Base-by-base conservation (phyloP, 2,329 filamentous ascomycete species). In the Exophiala phaeomuriformis region DNA sequence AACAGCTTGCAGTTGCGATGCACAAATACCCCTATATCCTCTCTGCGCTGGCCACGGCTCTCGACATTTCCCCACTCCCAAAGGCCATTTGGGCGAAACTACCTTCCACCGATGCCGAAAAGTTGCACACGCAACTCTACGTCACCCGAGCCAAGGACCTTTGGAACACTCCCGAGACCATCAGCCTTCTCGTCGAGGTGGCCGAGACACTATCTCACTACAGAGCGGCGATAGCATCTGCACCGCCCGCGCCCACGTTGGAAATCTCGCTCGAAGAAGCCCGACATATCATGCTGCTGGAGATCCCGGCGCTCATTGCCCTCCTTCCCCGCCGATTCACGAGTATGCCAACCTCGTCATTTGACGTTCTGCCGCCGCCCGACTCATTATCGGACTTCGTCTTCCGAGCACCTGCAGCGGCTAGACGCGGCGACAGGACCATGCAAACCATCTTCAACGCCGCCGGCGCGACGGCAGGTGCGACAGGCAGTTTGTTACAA, bases 21-120 rank as follows among this genome's bases (percentile, higher is more conserved):
- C 76, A 81, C 52, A 75, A 75, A 30, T 81, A 89, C 49, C 91
- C 93, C 0, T 98, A 90, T 89, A 76, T 96, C 2, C 90, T 91
- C 63, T 83, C 81, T 50, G 77, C 83, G 27, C 74, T 98, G 3
- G 93, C 91, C 67, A 84, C 87, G 62, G 86, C 88, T 45, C 75
- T 97, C 29, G 83, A 85, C 58, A 76, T 96, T 31, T 85, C 89
- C 9, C 77, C 79, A 4, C 75, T 88, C 5, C 90, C 93, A 1
- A 84, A 84, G 33, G 80, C 83, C 0, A 80, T 97, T 32, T 97
- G 93, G 91, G 90, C 88, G 48, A 79, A 84, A 56, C 77, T 82
- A 63, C 81, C 87, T 3, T 77, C 83, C 0, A 79, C 82, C 31
- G 75, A 79, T 8, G 76, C 82, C 43, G 80, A 89, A 60, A 77